Evolutionary conservation across 805 yeast genomes (phyloP), one percentile per base, ranked within the genome.

Genomic region (Yamadazyma takamatsuzukensis): DNA sequence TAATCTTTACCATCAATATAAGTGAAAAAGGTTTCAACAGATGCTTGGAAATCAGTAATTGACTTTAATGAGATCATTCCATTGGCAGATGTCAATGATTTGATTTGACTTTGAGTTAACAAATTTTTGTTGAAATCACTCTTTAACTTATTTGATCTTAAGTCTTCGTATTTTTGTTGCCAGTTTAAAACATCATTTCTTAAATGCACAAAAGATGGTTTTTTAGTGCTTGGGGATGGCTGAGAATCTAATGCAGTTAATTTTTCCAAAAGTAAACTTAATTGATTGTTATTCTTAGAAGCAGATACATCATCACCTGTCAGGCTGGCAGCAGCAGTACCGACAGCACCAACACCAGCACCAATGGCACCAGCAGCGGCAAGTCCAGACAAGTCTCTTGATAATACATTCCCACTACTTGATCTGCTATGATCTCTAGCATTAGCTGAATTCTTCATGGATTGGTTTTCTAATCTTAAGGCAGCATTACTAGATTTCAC

Each of bases 81-180:
- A 15, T 46, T 36, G 1, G 64, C 37, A 5, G 65, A 38, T 5
- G 62, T 43, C 33, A 56, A 58, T 9, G 46, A 37, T 27, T 51
- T 43, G 30, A 71, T 41, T 11, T 59, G 53, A 5, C 47, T 44
- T 13, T 50, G 39, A 5, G 51, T 30, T 27, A 44, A 38, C 18
- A 41, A 36, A 15, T 40, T 43, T 21, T 34, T 47, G 23, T 39
- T 54, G 27, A 53, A 44, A 21, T 47, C 42, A 19, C 39, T 41
- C 4, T 48, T 38, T 16, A 51, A 43, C 9, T 51, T 49, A 22
- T 55, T 55, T 15, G 70, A 47, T 18, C 74, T 66, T n/a, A 69
- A 56, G 10, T 70, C 69, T 49, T 75, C 76, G 43, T 61, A 72
- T 40, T 62, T 74, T 29, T 53, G 48, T 52, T 73, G 78, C 76